Percentiles rank a stretch among this genome's conserved stretches.
These are phyloP conservation scores for Fusarium chaquense DNA, from an alignment of 2,329 filamentous ascomycete species.

Conservation along the genomic window DNA sequence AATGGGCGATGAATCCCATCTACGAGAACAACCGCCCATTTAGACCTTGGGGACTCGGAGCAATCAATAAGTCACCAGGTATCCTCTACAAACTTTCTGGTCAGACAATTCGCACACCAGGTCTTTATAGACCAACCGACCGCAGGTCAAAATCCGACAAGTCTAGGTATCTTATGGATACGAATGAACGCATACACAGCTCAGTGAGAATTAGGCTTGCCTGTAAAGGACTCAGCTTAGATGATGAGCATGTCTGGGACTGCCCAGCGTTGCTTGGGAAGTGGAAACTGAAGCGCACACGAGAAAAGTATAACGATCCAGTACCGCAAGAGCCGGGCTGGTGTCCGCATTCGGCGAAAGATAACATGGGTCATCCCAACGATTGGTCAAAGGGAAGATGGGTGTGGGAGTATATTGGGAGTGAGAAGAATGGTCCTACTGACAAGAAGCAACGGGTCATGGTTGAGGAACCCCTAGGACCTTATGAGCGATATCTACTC, in stretches of 20 bases:
- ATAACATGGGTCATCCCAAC: slow-evolving; percentile 41
- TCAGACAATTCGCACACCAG: slow-evolving; percentile 59
- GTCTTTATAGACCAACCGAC: slow-evolving; percentile 61
- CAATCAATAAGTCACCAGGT: slow-evolving; percentile 56
- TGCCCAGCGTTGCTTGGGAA: slow-evolving; percentile 58
- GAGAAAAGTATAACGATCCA: slow-evolving; percentile 51
- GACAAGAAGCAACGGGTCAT: slow-evolving; percentile 57
- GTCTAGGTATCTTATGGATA: slow-evolving; percentile 60
- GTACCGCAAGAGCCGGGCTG: slow-evolving; percentile 51
- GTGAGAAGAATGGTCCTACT: slow-evolving; percentile 56
- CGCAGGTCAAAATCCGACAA: slow-evolving; percentile 54
- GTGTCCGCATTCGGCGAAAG: slow-evolving; percentile 47
- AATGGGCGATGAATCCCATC: slow-evolving; percentile 64
- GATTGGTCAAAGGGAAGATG: slow-evolving; percentile 56
- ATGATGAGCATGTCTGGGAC: slow-evolving; percentile 62
- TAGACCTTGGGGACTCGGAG: slow-evolving; percentile 62
- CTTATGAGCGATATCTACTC: slow-evolving; percentile 64
- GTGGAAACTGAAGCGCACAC: slow-evolving; percentile 59
- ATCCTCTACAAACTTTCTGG: slow-evolving; percentile 60
- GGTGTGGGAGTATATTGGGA: slow-evolving; percentile 67
- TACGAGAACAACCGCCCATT: slow-evolving; percentile 61
- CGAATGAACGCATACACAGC: slow-evolving; percentile 67
- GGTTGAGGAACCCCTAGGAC: slow-evolving; percentile 66
- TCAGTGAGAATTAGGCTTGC: slow-evolving; percentile 66
- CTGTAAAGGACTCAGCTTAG: slow-evolving; percentile 61